Evolutionary conservation across 2,329 filamentous ascomycete genomes (phyloP).

Genomic region (Pseudogymnoascus verrucosus): DNA sequence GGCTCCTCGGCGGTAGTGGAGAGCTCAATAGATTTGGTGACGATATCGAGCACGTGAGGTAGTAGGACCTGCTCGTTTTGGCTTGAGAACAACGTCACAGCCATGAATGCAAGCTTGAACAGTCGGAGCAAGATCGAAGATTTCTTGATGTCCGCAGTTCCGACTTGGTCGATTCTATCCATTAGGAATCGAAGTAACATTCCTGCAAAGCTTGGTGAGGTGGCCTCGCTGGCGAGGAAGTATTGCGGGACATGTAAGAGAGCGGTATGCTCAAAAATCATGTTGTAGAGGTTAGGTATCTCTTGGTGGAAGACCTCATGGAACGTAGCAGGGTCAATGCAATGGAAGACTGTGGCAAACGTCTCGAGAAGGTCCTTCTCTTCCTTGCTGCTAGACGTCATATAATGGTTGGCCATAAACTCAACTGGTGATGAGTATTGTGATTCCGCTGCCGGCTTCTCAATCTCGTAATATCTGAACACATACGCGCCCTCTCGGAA

Average conservation of each 20-base stretch:
- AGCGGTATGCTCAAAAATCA: conserved; percentile 95
- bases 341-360: conserved; percentile 97
- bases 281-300: conserved; percentile 91
- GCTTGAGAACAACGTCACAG: conserved; percentile 86
- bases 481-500: conserved; percentile 95
- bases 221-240: conserved; percentile 96
- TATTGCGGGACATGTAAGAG: conserved; percentile 95
- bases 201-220: conserved; percentile 92
- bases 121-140: conserved; percentile 86
- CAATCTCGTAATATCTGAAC: conserved; percentile 93
- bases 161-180: conserved; percentile 92
- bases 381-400: conserved; percentile 87
- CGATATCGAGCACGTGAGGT: conserved; percentile 93
- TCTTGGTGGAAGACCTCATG: conserved; percentile 98
- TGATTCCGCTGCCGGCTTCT: conserved; percentile 65
- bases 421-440: conserved; percentile 77
- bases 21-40: conserved; percentile 93
- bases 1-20: conserved; percentile 94
- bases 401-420: conserved; percentile 89
- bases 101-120: conserved; percentile 99
- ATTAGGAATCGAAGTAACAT: conserved; percentile 98
- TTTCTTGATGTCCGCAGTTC: conserved; percentile 82
- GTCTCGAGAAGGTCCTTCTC: conserved; percentile 96
- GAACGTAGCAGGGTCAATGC: conserved; percentile 95
- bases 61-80: conserved; percentile 95